Conservation (phyloP, 2,329 filamentous ascomycete genomes). For the Ophiocordyceps camponoti-floridani region DNA sequence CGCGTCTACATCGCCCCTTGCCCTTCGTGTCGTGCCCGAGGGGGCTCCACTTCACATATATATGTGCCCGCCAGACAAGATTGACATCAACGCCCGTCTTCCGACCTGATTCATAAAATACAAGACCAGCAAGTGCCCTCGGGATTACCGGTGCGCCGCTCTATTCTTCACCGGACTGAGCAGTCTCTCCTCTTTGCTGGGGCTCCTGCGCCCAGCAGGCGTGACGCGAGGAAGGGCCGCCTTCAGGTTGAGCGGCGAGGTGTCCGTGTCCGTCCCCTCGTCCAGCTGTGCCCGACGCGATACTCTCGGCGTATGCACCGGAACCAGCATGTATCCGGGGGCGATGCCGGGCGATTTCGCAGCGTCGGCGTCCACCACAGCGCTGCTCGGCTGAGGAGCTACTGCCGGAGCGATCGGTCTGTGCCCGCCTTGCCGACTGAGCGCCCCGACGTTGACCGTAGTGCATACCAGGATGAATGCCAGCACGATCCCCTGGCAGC, state of each 20-base stretch:
- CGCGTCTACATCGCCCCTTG: too few species aligned
- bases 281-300: constrained; percentile 23
- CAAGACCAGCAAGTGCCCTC: not conserved
- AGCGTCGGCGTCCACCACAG: constrained; percentile 3
- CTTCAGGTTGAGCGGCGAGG: constrained; percentile 23
- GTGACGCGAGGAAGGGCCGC: constrained; percentile 26
- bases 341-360: constrained; percentile 12
- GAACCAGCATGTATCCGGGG: constrained; percentile 31
- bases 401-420: constrained; percentile 1
- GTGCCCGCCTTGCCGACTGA: constrained; percentile 11
- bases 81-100: not conserved
- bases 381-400: constrained; percentile 4
- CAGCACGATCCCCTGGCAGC: constrained; percentile 28
- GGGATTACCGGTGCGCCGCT: constrained; percentile 18
- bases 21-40: too few species aligned
- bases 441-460: constrained; percentile 30
- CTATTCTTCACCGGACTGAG: constrained; percentile 29
- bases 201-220: constrained; percentile 27
- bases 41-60: too few species aligned
- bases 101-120: not conserved
- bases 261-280: constrained; percentile 33
- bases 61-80: not conserved
- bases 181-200: constrained; percentile 29
- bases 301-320: constrained; percentile 28
- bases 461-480: constrained; percentile 28